Conservation (phyloP, 2,329 filamentous ascomycete species). For the Clarireedia monteithiana region DNA sequence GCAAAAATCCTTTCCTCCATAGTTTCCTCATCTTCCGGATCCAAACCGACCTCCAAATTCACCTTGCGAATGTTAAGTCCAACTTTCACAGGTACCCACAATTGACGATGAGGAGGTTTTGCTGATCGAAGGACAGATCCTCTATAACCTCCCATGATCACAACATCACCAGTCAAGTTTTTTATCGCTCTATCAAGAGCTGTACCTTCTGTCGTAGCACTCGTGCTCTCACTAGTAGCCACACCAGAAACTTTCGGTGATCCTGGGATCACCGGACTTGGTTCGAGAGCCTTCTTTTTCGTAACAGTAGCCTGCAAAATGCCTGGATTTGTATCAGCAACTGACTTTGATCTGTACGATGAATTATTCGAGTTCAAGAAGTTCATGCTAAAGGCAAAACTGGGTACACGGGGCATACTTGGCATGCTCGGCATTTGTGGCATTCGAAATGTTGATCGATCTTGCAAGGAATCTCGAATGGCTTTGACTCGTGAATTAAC, state of each 20-base stretch:
- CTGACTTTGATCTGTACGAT: slow-evolving; percentile 20
- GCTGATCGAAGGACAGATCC: slow-evolving; percentile 84
- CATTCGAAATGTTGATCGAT: slow-evolving; percentile 69
- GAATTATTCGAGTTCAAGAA: slow-evolving; percentile 22
- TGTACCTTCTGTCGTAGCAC: slow-evolving; percentile 6
- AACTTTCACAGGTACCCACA: slow-evolving; percentile 92
- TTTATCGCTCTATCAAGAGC: slow-evolving; percentile 48
- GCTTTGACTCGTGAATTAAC: slow-evolving; percentile 87
- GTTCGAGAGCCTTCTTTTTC: slow-evolving; percentile 16
- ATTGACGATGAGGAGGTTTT: slow-evolving; percentile 70
- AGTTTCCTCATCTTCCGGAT: slow-evolving; percentile 71
- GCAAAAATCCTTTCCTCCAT: slow-evolving; percentile 80
- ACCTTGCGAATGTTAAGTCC: slow-evolving; percentile 87
- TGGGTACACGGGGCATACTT: slow-evolving; percentile 34
- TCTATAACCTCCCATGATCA: slow-evolving; percentile 83
- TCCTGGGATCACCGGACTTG: slow-evolving; percentile 14
- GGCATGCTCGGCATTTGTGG: slow-evolving; percentile 49
- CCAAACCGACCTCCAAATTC: slow-evolving; percentile 78
- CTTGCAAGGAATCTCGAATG: slow-evolving; percentile 78
- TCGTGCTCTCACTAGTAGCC: slow-evolving; percentile 10
- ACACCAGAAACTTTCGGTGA: slow-evolving; percentile 14
- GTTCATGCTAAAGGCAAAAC: slow-evolving; percentile 32
- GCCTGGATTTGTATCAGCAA: slow-evolving; percentile 24
- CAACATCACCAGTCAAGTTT: slow-evolving; percentile 71
- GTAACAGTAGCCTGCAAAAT: slow-evolving; percentile 19